A percentile compares a stretch with the other conserved stretches of the same genome.
Conservation (phyloP, 177 flowering plant species). For the Vitis hybrid region DNA sequence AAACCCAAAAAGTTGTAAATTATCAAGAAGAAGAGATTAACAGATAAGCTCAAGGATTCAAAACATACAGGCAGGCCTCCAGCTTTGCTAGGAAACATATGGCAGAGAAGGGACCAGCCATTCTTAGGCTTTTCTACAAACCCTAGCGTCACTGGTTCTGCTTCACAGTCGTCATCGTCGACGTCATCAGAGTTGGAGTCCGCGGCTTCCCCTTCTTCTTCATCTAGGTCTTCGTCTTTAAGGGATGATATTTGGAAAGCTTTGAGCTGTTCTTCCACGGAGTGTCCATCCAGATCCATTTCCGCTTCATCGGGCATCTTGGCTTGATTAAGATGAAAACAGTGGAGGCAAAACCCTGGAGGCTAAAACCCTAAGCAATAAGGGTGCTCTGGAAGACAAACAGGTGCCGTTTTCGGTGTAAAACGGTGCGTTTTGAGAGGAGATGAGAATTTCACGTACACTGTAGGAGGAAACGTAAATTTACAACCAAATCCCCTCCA, state of each 20-base stretch:
- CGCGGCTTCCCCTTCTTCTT: slow-evolving; percentile 9
- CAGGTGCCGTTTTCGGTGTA: too few species aligned
- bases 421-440: too few species aligned
- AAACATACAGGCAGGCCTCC: slow-evolving; percentile 76
- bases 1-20: slow-evolving; percentile 1
- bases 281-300: slow-evolving; percentile 7
- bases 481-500: too few species aligned
- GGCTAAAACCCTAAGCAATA: too few species aligned
- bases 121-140: slow-evolving; percentile 65
- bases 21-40: neutral
- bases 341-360: too few species aligned
- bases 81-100: slow-evolving; percentile 84
- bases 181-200: slow-evolving; percentile 39
- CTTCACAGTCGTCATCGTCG: slow-evolving; percentile 59
- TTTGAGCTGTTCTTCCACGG: slow-evolving; percentile 22
- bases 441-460: too few species aligned
- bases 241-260: slow-evolving; percentile 37
- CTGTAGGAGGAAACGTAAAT: too few species aligned
- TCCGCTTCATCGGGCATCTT: neutral
- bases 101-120: slow-evolving; percentile 58
- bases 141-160: slow-evolving; percentile 53
- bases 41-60: neutral
- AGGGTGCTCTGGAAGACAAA: too few species aligned
- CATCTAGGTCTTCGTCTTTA: slow-evolving; percentile 33
- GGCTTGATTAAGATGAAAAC: too few species aligned